Evolutionary conservation across 2,329 filamentous ascomycete species (phyloP).

Genomic region (Calonectria pseudoturangicola): DNA sequence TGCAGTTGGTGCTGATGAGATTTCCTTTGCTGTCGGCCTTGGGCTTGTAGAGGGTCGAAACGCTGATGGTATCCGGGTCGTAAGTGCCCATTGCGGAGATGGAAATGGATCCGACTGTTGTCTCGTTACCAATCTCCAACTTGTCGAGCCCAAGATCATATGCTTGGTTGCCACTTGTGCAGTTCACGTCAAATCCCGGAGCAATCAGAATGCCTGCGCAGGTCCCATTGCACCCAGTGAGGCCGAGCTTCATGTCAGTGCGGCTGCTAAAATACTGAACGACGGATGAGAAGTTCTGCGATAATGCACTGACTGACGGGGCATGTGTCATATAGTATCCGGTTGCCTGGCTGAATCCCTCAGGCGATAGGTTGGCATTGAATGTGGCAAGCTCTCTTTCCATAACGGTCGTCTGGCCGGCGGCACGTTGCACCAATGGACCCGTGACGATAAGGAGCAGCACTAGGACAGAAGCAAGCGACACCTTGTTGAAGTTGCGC

Average conservation of each 20-base stretch:
- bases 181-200: slow-evolving; percentile 28
- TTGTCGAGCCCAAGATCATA: slow-evolving; percentile 15
- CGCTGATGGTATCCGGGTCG: slow-evolving; percentile 1
- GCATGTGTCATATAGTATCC: slow-evolving; percentile 36
- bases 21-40: slow-evolving; percentile 1
- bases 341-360: slow-evolving; percentile 22
- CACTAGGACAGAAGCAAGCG: slow-evolving; percentile 24
- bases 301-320: not conserved
- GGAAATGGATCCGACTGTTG: slow-evolving; percentile 20
- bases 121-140: slow-evolving; percentile 9
- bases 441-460: slow-evolving; percentile 21
- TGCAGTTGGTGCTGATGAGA: slow-evolving; percentile 33
- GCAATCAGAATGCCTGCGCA: slow-evolving; percentile 30
- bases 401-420: not conserved
- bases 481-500: slow-evolving; percentile 29
- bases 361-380: not conserved
- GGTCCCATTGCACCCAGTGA: slow-evolving; percentile 26
- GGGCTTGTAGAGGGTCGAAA: slow-evolving; percentile 29
- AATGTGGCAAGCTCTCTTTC: slow-evolving; percentile 1
- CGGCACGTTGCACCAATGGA: slow-evolving; percentile 27
- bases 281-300: slow-evolving; percentile 27
- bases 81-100: not conserved
- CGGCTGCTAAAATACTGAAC: slow-evolving; percentile 30
- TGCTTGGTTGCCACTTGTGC: slow-evolving; percentile 8
- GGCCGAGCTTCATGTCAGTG: not conserved